Evolutionary conservation across 352 stramenopile genomes (phyloP), one percentile per base, ranked within the genome.

Genomic region (Pythium plurisporium): DNA sequence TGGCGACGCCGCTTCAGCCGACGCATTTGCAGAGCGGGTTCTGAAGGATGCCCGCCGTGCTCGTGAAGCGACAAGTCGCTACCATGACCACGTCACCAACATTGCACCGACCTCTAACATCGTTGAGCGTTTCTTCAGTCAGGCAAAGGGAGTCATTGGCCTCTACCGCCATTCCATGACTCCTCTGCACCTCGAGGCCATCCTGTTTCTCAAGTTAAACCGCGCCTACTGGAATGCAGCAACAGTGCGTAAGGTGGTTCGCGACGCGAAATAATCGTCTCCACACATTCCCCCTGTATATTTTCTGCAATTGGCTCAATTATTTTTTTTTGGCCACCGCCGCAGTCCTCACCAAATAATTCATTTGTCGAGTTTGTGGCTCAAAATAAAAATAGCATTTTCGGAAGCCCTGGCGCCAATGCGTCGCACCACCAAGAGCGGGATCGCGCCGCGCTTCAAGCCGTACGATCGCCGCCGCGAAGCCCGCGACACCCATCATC

Each of bases 41-140:
- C 33, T 38, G 33, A 15, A 38, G 15, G 9, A 38, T 15, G 33
- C 33, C 10, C 33, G 33, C 15, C 33, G 10, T 15, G 33, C 33
- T 15, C 33, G 33, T 15, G 33, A 38, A 38, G 15, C 10, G 33
- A 15, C 33, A 15, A 38, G 9, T 15, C 33, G 33, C 10, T 38
- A 38, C 33, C 33, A 38, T 38, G 33, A 38, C 15, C 33, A 38
- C 33, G 33, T 38, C 33, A 38, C 15, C 15, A 38, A 15, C 15
- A 38, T 38, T 15, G 9, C 10, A 38, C 33, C 38, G 19, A 57
- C 49, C 12, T 44, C 25, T 4, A 46, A 47, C 34, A 46, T 38
- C 40, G 48, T 55, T 5, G 34, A 55, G 22, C 30, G 48, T 3
- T 33, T 45, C 36, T 55, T 55, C 20, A 55, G 48, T 34, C 48